These are phyloP conservation scores for Sphagnurus paluster DNA, from an alignment of 1,284 basidiomycete species.

Conservation along the genomic window DNA sequence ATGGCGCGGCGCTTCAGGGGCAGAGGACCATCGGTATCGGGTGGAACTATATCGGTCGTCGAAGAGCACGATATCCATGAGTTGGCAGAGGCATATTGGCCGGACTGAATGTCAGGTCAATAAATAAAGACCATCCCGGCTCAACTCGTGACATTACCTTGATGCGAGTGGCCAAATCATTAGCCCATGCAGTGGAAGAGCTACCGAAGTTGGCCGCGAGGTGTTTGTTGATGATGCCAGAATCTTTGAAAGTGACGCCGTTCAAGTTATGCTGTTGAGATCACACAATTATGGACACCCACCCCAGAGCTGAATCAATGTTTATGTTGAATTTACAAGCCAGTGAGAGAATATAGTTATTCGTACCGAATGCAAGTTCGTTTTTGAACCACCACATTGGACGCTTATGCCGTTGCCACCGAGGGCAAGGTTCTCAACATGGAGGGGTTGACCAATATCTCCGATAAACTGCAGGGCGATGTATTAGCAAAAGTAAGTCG, in stretches of 20 bases:
- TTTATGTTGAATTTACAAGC: neutral
- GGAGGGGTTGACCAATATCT: constrained; percentile 52
- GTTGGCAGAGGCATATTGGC: constrained; percentile 37
- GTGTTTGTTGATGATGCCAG: constrained; percentile 46
- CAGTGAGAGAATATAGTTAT: constrained; percentile 16
- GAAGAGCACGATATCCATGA: constrained; percentile 50
- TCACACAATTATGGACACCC: neutral
- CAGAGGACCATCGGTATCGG: constrained; percentile 39
- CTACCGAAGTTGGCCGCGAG: constrained; percentile 40
- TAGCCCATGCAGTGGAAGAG: constrained; percentile 42
- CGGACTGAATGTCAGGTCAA: constrained; percentile 34
- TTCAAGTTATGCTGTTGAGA: no score
- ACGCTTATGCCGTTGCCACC: constrained; percentile 44
- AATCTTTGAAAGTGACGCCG: no score
- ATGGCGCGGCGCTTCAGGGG: constrained; percentile 30
- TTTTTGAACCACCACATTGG: constrained; percentile 38
- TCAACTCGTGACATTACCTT: constrained; percentile 30
- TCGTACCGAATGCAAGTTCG: constrained; percentile 55
- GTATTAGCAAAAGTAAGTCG: neutral
- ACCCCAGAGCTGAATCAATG: constrained; percentile 33
- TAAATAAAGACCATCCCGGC: neutral
- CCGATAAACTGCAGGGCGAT: constrained; percentile 42
- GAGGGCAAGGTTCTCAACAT: constrained; percentile 42
- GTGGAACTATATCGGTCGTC: constrained; percentile 35
- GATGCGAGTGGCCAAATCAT: constrained; percentile 42